Conservation (phyloP, 345 rosid species). For the Garcia nutans region DNA sequence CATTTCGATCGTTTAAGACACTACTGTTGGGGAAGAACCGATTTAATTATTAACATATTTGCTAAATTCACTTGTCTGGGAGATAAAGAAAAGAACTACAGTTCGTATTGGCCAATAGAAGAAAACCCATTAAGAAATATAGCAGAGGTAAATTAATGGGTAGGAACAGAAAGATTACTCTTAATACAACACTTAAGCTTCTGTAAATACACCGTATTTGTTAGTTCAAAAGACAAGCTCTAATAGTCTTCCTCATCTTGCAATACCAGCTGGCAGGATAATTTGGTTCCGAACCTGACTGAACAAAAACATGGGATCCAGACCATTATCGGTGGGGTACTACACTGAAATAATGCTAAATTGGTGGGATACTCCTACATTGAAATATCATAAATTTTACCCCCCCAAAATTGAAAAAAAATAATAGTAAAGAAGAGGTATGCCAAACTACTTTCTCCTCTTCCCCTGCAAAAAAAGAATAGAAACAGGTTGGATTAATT, state of each 20-base stretch:
- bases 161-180: not conserved
- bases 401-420: too few species aligned
- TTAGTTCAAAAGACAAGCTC: not conserved
- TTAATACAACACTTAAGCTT: not conserved
- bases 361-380: too few species aligned
- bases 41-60: too few species aligned
- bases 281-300: not conserved
- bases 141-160: not conserved
- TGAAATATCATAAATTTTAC: not conserved
- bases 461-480: conserved; percentile 49
- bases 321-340: not conserved
- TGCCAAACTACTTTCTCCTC: conserved; percentile 51
- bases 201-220: not conserved
- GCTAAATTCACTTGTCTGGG: too few species aligned
- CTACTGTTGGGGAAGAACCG: too few species aligned
- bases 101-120: too few species aligned
- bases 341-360: too few species aligned
- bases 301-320: not conserved
- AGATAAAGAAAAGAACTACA: too few species aligned
- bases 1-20: too few species aligned
- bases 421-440: not conserved
- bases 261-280: not conserved
- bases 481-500: not conserved
- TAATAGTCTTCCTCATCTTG: not conserved
- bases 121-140: not conserved